Percentiles rank a stretch among this genome's conserved stretches.
phyloP scores from a whole-genome alignment of 805 yeast genomes.

The Yamadazyma insecticola region DNA sequence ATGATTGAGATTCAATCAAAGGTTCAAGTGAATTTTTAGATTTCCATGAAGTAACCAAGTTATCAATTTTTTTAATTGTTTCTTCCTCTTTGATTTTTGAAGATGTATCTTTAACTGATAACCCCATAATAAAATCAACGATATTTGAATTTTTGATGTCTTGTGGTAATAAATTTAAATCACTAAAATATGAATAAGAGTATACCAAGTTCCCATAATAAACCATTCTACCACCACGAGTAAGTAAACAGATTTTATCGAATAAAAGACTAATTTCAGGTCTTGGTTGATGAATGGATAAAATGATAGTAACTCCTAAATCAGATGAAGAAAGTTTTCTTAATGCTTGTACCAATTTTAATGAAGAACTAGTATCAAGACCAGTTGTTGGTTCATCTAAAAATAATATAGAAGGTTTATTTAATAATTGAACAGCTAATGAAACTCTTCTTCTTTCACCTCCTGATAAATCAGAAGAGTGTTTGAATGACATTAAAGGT shows the following conservation, averaged over 20 bases:
- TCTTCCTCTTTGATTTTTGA: constrained; percentile 19
- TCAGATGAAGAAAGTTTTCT: constrained; percentile 39
- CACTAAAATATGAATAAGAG: constrained; percentile 46
- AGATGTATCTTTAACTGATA: constrained; percentile 32
- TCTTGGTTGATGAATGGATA: constrained; percentile 83
- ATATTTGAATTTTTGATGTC: constrained; percentile 10
- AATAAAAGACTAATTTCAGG: constrained; percentile 67
- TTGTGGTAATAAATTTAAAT: constrained; percentile 11
- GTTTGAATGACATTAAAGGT: constrained; percentile 38
- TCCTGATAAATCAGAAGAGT: constrained; percentile 60
- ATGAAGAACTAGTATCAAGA: constrained; percentile 73
- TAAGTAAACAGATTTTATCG: constrained; percentile 63
- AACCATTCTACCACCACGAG: constrained; percentile 50
- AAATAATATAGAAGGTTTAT: constrained; percentile 72
- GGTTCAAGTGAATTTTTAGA: constrained; percentile 2
- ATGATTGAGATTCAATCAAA: constrained; percentile 1
- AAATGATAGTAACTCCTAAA: constrained; percentile 66
- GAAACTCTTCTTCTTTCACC: constrained; percentile 80
- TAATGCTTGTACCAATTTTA: constrained; percentile 55
- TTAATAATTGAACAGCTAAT: constrained; percentile 70
- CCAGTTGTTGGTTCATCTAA: constrained; percentile 91
- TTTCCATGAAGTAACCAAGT: constrained; percentile 25
- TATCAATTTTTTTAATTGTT: constrained; percentile 20
- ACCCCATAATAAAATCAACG: constrained; percentile 31
- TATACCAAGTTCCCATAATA: constrained; percentile 42